A percentile compares a stretch with the other conserved stretches of the same genome.
phyloP scores from a whole-genome alignment of 2,329 filamentous ascomycete genomes.

The Sporothrix protearum region DNA sequence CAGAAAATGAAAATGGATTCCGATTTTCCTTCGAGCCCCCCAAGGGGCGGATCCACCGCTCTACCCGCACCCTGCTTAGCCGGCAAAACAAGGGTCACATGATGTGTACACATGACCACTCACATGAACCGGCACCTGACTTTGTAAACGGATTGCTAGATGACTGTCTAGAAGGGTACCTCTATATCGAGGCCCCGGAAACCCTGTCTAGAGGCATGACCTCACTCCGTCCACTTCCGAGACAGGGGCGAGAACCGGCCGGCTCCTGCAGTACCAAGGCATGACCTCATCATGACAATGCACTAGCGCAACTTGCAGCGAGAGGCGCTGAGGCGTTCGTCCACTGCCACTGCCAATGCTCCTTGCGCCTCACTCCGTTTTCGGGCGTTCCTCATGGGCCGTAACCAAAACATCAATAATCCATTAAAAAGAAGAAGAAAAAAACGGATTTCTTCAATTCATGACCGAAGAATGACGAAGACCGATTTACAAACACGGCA shows the following conservation, averaged over 20 bases:
- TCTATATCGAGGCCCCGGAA: background rate
- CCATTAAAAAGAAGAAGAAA: background rate
- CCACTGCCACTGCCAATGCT: background rate
- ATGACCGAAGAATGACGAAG: background rate
- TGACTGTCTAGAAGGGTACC: background rate
- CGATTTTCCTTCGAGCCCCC: slow-evolving; percentile 23
- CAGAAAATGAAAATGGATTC: slow-evolving; percentile 24
- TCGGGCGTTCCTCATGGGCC: background rate
- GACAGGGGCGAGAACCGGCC: slow-evolving; percentile 8
- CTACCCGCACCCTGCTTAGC: slow-evolving; percentile 10
- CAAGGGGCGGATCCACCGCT: slow-evolving; percentile 11
- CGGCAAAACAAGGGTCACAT: slow-evolving; percentile 2
- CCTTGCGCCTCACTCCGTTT: slow-evolving; percentile 11
- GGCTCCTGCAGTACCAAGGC: background rate
- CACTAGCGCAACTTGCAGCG: background rate
- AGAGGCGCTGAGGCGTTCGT: background rate
- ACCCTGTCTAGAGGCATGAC: background rate
- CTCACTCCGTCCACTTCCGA: slow-evolving; percentile 4
- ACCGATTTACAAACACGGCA: background rate
- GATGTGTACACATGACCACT: background rate
- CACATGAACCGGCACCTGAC: background rate
- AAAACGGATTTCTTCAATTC: background rate
- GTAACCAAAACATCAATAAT: background rate
- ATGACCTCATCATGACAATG: slow-evolving; percentile 18
- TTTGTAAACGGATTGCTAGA: background rate